These are phyloP conservation scores for Fonsecaea multimorphosa DNA, from an alignment of 2,329 filamentous ascomycete species.

Conservation along the genomic window DNA sequence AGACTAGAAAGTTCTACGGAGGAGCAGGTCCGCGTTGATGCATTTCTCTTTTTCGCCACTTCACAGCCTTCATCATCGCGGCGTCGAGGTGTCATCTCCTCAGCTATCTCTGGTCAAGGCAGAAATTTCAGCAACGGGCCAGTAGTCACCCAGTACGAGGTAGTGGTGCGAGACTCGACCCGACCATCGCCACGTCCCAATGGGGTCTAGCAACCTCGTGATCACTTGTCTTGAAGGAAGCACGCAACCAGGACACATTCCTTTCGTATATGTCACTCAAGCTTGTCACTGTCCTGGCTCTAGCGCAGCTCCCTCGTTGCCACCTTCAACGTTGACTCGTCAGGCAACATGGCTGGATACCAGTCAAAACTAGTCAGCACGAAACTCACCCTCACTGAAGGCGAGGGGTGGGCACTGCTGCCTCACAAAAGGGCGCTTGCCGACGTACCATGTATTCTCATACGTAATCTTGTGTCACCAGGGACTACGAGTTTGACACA, in stretches of 20 bases:
- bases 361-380: conserved; percentile 26
- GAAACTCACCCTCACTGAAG: conserved; percentile 9
- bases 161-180: conserved; percentile 18
- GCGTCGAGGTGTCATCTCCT: neutral
- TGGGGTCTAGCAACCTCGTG: conserved; percentile 27
- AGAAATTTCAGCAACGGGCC: too few relatives aligned
- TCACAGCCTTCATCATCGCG: neutral
- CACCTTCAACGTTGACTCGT: conserved; percentile 30
- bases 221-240: conserved; percentile 12
- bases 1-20: neutral
- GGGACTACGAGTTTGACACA: conserved; percentile 17
- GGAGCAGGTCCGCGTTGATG: neutral
- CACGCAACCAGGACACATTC: conserved; percentile 2
- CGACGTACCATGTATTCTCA: conserved; percentile 25
- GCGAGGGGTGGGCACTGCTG: conserved; percentile 16
- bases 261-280: neutral
- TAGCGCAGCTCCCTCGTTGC: conserved; percentile 19
- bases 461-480: conserved; percentile 37
- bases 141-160: neutral
- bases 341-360: conserved; percentile 32
- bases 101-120: conserved; percentile 7
- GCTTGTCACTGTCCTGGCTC: neutral
- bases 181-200: neutral
- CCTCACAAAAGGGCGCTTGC: conserved; percentile 22
- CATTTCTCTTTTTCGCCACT: neutral